Percentiles rank a stretch among this genome's conserved stretches.
These are phyloP conservation scores for Globisporangium canariense DNA, from an alignment of 352 stramenopile species.

Conservation along the genomic window DNA sequence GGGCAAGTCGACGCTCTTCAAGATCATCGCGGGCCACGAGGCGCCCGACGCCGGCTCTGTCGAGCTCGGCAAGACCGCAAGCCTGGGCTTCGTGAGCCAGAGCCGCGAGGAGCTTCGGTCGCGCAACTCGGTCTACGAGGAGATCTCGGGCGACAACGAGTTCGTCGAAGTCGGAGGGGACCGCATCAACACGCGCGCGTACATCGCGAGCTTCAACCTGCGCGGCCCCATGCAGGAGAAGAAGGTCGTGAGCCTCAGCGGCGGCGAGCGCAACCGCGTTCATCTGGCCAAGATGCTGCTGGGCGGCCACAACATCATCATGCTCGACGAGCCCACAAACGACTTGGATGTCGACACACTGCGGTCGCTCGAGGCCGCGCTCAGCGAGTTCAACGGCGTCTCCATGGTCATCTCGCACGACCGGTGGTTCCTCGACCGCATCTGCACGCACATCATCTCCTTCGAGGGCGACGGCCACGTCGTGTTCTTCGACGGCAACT, in stretches of 20 bases:
- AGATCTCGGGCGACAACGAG: conserved; percentile 85
- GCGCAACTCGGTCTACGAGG: conserved; percentile 72
- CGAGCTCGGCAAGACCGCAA: conserved; percentile 75
- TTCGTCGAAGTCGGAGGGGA: conserved; percentile 75
- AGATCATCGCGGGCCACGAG: conserved; percentile 93
- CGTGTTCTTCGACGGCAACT: conserved; percentile 85
- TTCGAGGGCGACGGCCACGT: conserved; percentile 75
- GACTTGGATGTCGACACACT: conserved; percentile 85
- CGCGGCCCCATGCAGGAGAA: conserved; percentile 85
- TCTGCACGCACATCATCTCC: conserved; percentile 85
- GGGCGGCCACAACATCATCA: conserved; percentile 81
- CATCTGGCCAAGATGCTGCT: conserved; percentile 85
- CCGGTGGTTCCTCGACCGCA: conserved; percentile 94
- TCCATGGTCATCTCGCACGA: conserved; percentile 96
- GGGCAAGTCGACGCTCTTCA: conserved; percentile 97
- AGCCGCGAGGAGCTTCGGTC: conserved; percentile 66
- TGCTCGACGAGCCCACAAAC: conserved; percentile 88
- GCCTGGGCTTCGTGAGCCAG: conserved; percentile 76
- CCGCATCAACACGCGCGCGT: conserved; percentile 78
- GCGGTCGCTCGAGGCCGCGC: conserved; percentile 84
- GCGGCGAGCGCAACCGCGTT: conserved; percentile 83
- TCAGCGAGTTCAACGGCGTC: conserved; percentile 88
- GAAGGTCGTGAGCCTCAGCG: conserved; percentile 69
- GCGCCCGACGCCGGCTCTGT: conserved; percentile 74
- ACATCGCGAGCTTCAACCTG: conserved; percentile 86